Evolutionary conservation across 257 asterid genomes (phyloP).

Genomic region (Marsdenia floribunda): DNA sequence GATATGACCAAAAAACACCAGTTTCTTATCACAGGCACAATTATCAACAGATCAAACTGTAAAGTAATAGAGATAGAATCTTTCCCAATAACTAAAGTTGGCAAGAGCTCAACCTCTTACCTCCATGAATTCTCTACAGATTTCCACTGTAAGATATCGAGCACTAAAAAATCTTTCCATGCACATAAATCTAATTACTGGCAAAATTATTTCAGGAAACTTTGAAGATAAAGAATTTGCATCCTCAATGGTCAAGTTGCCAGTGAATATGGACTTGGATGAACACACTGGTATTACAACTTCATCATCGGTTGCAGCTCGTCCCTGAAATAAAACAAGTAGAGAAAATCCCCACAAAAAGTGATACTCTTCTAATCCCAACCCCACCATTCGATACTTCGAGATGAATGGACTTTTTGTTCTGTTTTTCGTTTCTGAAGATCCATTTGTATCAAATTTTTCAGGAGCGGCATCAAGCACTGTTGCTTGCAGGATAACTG

Average conservation of each 20-base stretch:
- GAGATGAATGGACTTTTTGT: slow-evolving; percentile 52
- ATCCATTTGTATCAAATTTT: slow-evolving; percentile 35
- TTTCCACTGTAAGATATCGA: slow-evolving; percentile 65
- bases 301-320: slow-evolving; percentile 33
- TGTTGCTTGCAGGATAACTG: slow-evolving; percentile 82
- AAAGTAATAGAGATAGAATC: background rate
- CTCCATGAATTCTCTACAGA: slow-evolving; percentile 77
- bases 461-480: slow-evolving; percentile 88
- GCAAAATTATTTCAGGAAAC: slow-evolving; percentile 46
- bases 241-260: slow-evolving; percentile 43
- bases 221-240: slow-evolving; percentile 41
- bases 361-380: slow-evolving; percentile 60
- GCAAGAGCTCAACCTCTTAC: slow-evolving; percentile 24
- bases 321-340: slow-evolving; percentile 80
- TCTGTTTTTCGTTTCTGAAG: slow-evolving; percentile 36
- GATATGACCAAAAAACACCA: background rate
- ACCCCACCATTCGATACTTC: slow-evolving; percentile 79
- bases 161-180: slow-evolving; percentile 59
- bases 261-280: slow-evolving; percentile 48
- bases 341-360: slow-evolving; percentile 86
- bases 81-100: too few relatives aligned
- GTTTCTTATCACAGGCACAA: background rate
- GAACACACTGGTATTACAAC: slow-evolving; percentile 40
- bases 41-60: background rate
- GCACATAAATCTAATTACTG: slow-evolving; percentile 62